Base-by-base conservation (phyloP, 2,329 filamentous ascomycete species). In the Fusarium veterinarium region DNA sequence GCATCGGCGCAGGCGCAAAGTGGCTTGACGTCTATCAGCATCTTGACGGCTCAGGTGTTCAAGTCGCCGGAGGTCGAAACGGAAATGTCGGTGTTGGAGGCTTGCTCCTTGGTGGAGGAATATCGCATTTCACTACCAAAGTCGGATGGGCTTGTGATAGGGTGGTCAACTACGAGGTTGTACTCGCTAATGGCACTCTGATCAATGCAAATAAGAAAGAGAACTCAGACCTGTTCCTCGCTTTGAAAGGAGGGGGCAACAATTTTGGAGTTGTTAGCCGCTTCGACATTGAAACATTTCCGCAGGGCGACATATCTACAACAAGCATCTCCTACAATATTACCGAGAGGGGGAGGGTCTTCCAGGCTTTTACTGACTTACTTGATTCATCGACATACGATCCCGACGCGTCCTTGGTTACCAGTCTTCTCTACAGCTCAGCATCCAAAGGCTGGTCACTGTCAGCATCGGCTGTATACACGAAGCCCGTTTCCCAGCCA, bases 51-150 rank as follows among this genome's bases (percentile, higher is more conserved):
- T 41, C 40, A 16, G 42, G 37, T 0, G 44, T 57, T 1, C 38
- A 64, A 30, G 61, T 67, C 2, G n/a, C 64, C 0, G 64, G 64
- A 3, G 64, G 61, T 8, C 44, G 61, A 19, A 57, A 66, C 6
- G 64, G 64, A 2, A 60, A 67, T 16, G 44, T 65, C 2, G 64
- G 61, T 3, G 64, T 67, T 3, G 61, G 51, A n/a, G 64, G 64
- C 0, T 35, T 67, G 4, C 64, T 67, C 0, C 11, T 67, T 0
- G 61, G 61, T 3, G 64, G 64, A 6, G 64, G 64, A 13, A 67
- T 60, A 30, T 58, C 64, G 0, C 64, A 66, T 9, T 66, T 67
- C 14, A 67, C 64, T 12, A 64, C 61, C 5, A 6, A 33, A 1
- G 19, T 51, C 0, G 64, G 64, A 5, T 67, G 55, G 17, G 61